Conservation (phyloP, 768 basidiomycete species). For the Gyrodon lividus region DNA sequence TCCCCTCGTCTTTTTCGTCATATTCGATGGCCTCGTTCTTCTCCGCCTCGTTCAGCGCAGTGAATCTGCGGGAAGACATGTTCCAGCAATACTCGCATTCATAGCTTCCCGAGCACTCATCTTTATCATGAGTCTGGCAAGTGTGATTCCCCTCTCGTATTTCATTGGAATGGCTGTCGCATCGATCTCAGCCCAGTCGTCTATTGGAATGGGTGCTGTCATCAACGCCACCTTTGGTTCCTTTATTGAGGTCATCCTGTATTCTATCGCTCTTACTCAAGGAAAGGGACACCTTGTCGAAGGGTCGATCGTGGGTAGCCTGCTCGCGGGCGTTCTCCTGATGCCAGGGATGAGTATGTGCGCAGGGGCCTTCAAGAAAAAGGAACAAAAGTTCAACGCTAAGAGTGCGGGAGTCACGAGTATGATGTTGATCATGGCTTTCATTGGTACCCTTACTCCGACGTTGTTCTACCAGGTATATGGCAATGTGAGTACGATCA, state of each 20-base stretch:
- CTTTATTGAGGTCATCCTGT: conserved; percentile 96
- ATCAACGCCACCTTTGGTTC: conserved; percentile 99
- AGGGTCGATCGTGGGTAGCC: conserved; percentile 92
- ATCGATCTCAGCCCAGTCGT: conserved; percentile 96
- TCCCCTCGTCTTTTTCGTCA: conserved; percentile 92
- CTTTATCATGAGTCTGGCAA: conserved; percentile 80
- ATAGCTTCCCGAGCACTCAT: conserved; percentile 76
- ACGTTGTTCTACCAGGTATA: conserved; percentile 98
- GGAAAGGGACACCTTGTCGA: conserved; percentile 93
- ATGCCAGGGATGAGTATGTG: conserved; percentile 99
- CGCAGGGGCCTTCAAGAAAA: conserved; percentile 80
- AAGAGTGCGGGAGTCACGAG: conserved; percentile 98
- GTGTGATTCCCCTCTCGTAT: conserved; percentile 96
- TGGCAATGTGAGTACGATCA: conserved; percentile 72
- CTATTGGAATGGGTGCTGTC: conserved; percentile 98
- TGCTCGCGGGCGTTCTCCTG: conserved; percentile 91
- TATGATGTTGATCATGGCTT: conserved; percentile 99
- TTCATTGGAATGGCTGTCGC: conserved; percentile 99
- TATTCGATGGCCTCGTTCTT: conserved; percentile 87
- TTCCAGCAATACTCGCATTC: conserved; percentile 64
- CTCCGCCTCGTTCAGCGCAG: conserved; percentile 66
- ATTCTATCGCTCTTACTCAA: conserved; percentile 84
- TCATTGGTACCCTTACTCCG: conserved; percentile 92
- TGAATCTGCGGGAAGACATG: conserved; percentile 49
- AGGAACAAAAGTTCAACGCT: conserved; percentile 99